Evolutionary conservation across 208 protist species (phyloP).

Genomic region (Tritrichomonas foetus): DNA sequence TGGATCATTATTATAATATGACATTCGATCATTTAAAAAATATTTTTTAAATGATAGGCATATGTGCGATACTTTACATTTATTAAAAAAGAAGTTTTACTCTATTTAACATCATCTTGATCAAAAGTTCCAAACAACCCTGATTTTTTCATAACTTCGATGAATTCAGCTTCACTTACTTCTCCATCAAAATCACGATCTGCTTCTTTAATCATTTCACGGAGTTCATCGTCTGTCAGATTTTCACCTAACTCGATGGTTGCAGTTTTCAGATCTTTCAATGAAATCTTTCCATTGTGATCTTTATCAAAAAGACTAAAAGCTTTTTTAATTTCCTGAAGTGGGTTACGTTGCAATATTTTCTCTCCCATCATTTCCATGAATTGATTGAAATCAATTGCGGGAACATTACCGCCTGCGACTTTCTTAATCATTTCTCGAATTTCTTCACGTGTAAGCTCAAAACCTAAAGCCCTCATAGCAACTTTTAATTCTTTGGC

Average conservation of each 20-base stretch:
- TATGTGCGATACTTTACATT: no score
- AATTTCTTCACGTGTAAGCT: constrained; percentile 83
- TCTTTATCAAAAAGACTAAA: constrained; percentile 41
- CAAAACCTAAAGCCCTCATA: constrained; percentile 96
- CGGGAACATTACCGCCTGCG: constrained; percentile 66
- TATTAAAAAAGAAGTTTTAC: no score
- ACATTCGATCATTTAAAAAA: no score
- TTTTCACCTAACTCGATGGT: constrained; percentile 29
- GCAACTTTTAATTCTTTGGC: constrained; percentile 97
- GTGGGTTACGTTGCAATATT: constrained; percentile 74
- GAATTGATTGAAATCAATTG: constrained; percentile 73
- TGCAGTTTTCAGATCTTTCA: constrained; percentile 38
- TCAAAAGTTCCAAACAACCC: neutral
- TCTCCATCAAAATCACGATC: constrained; percentile 46
- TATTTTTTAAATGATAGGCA: no score
- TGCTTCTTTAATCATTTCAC: constrained; percentile 36
- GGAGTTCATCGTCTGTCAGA: constrained; percentile 34
- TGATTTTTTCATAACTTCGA: constrained; percentile 41
- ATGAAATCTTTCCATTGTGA: neutral
- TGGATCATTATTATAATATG: no score
- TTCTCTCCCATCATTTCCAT: constrained; percentile 74
- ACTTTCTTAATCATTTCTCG: constrained; percentile 71
- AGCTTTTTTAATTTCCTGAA: constrained; percentile 54
- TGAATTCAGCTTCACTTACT: constrained; percentile 64
- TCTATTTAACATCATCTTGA: no score